Base-by-base conservation (phyloP, 768 basidiomycete species). In the Nidula microcarpa region DNA sequence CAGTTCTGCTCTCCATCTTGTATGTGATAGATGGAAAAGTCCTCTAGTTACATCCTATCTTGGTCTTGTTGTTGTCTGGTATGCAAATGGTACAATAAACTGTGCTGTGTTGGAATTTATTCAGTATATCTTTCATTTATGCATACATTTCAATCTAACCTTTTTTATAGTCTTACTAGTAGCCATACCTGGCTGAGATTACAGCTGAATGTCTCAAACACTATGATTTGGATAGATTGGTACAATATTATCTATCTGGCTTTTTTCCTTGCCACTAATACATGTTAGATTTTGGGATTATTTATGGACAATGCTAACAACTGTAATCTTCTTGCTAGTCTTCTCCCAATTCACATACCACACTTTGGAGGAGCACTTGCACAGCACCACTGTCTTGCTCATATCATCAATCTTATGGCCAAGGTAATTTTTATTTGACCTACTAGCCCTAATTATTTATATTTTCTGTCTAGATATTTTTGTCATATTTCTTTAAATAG, bases 21-120 rank as follows among this genome's bases (percentile, higher is more conserved):
- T 60, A n/a, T 51, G 68, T 10, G 65, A 69, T 57, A 60, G 69
- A 33, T 69, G 68, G 67, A 65, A 62, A 8, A 60, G 62, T n/a
- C 67, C 66, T 11, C 39, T 65, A 16, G 56, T 55, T 13, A 48
- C 54, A 3, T 61, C 57, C 0, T 68, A 60, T 41, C 59, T 68
- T 56, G n/a, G n/a, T n/a, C n/a, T n/a, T n/a, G n/a, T n/a, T n/a
- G n/a, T n/a, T n/a, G n/a, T n/a, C n/a, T n/a, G 55, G 68, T 63
- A 52, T 55, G 51, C 43, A 2, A 43, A 53, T 5, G 65, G 66
- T 5, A 47, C 55, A 9, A 62, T 68, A 11, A 59, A 61, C 45
- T 55, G 56, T 2, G 41, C 56, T 5, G 57, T 63, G 6, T 57
- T 69, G 1, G 68, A 69, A 50, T 69, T 69, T 50, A 57, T 65